A percentile compares a stretch with the other conserved stretches of the same genome.
Conservation (phyloP, 1,284 basidiomycete genomes). For the Rhodotorula mucilaginosa region DNA sequence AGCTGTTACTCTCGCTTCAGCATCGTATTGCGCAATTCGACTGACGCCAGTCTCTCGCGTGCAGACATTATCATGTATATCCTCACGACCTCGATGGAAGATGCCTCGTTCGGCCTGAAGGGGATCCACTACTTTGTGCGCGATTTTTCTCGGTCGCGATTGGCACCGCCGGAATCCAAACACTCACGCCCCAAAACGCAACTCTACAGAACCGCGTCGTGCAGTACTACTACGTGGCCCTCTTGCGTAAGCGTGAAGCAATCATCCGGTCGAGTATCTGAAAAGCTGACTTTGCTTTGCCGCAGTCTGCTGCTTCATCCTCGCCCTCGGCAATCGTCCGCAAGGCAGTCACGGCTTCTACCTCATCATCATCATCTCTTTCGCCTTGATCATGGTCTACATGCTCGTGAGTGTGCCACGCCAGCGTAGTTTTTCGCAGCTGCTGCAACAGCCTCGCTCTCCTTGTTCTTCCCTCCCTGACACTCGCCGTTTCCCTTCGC, state of each 20-base stretch:
- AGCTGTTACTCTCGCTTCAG: conserved; percentile 53
- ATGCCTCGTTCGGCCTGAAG: conserved; percentile 62
- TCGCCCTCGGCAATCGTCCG: conserved; percentile 86
- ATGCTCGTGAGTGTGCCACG: conserved; percentile 64
- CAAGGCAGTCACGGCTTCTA: conserved; percentile 81
- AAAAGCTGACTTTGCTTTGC: not conserved
- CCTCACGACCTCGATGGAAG: conserved; percentile 60
- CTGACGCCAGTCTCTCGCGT: not conserved
- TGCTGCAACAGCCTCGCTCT: too few relatives aligned
- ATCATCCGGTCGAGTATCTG: not conserved
- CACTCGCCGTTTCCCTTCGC: not conserved
- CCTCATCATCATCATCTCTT: conserved; percentile 75
- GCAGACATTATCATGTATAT: conserved; percentile 34
- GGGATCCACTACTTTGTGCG: conserved; percentile 52
- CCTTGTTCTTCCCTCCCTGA: too few relatives aligned
- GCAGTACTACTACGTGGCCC: conserved; percentile 80
- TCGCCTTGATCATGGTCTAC: conserved; percentile 82
- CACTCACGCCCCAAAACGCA: not conserved
- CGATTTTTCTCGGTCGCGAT: not conserved
- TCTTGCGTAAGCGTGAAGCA: conserved; percentile 12
- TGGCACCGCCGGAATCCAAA: too few relatives aligned
- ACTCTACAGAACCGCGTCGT: conserved; percentile 62
- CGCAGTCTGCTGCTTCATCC: conserved; percentile 83
- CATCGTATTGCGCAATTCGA: conserved; percentile 57
- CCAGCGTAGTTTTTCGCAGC: too few relatives aligned